A percentile compares a stretch with the other conserved stretches of the same genome.
Evolutionary conservation across 2,329 filamentous ascomycete genomes (phyloP).

Genomic region (Ophiostoma himal-ulmi): DNA sequence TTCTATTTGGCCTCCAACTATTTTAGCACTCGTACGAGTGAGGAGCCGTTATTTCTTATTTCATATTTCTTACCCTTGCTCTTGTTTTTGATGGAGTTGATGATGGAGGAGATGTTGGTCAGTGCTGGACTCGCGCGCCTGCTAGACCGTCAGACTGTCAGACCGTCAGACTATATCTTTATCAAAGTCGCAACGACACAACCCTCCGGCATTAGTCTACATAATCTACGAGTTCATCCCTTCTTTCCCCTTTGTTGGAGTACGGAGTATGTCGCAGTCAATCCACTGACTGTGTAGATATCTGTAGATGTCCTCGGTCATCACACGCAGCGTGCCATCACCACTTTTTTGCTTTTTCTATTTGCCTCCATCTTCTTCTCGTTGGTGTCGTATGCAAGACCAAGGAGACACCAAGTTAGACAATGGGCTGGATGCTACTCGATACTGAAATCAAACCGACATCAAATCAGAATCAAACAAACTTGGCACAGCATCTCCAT

Average conservation of each 20-base stretch:
- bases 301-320: not conserved
- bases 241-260: slow-evolving; percentile 2
- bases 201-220: not conserved
- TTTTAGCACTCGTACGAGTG: not conserved
- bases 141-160: not conserved
- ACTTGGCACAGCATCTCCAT: not conserved
- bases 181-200: not conserved
- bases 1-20: slow-evolving; percentile 11
- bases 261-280: not conserved
- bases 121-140: no score
- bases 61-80: not conserved
- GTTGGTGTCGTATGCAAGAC: not conserved
- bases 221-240: not conserved
- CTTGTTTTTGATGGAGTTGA: not conserved
- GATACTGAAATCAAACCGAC: not conserved
- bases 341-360: not conserved
- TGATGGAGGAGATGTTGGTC: no score
- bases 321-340: slow-evolving; percentile 5
- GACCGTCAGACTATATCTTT: not conserved
- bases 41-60: not conserved
- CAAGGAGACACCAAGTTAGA: not conserved
- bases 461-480: not conserved
- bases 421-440: not conserved
- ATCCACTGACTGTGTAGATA: not conserved
- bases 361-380: not conserved